Percentiles rank a stretch among this genome's conserved stretches.
phyloP scores from a whole-genome alignment of 169 alveolate genomes.

The Eimeria praecox region DNA sequence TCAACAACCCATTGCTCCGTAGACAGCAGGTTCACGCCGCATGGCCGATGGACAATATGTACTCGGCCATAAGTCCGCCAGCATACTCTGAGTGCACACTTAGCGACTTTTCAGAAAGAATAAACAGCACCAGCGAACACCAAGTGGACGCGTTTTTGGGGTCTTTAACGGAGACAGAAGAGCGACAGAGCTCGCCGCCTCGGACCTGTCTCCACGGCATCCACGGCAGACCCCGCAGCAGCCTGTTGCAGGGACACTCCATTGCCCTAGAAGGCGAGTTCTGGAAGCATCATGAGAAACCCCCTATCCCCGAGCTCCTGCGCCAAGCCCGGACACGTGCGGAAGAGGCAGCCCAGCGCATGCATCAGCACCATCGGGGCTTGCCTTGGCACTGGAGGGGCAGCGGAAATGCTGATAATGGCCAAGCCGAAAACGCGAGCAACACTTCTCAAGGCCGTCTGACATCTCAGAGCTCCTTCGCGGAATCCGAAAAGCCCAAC shows the following conservation, averaged over 20 bases:
- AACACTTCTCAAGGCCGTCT: not conserved
- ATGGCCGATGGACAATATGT: not conserved
- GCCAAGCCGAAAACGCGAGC: conserved; percentile 1
- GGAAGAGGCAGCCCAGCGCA: conserved; percentile 12
- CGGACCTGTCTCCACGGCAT: conserved; percentile 5
- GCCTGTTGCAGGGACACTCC: not conserved
- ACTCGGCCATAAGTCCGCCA: not conserved
- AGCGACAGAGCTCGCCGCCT: not conserved
- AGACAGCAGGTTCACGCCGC: conserved; percentile 5
- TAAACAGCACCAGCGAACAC: not conserved
- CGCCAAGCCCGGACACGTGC: conserved; percentile 13
- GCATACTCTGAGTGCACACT: not conserved
- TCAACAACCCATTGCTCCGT: not conserved
- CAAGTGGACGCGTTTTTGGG: not conserved
- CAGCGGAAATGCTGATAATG: conserved; percentile 21
- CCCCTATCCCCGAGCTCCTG: not conserved
- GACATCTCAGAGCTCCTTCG: conserved; percentile 22
- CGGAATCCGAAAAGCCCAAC: conserved; percentile 1
- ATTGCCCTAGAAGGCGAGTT: not conserved
- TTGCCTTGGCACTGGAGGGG: conserved; percentile 41
- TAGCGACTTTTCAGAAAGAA: not conserved
- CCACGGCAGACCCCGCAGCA: conserved; percentile 49
- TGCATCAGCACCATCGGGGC: conserved; percentile 35
- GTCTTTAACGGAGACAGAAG: not conserved
- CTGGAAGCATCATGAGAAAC: conserved; percentile 44